Percentiles rank a stretch among this genome's conserved stretches.
phyloP scores from a whole-genome alignment of 805 yeast genomes.

The Suhomyces vadensis region DNA sequence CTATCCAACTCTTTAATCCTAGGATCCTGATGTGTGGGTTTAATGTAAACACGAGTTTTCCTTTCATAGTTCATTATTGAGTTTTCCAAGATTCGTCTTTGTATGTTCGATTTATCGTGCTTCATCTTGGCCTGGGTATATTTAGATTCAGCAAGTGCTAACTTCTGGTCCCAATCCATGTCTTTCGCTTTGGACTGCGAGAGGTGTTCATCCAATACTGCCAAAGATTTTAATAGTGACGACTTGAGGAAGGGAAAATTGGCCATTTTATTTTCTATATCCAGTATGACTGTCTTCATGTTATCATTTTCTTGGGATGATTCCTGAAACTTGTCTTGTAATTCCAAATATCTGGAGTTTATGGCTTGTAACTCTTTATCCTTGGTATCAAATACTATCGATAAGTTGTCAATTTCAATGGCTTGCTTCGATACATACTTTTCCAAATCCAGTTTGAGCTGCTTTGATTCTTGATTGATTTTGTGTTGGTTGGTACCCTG shows the following conservation, averaged over 20 bases:
- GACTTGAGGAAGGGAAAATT: conserved; percentile 18
- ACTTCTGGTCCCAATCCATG: conserved; percentile 16
- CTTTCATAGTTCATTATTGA: conserved; percentile 41
- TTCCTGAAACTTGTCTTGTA: conserved; percentile 6
- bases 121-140: conserved; percentile 18
- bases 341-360: conserved; percentile 8
- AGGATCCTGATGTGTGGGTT: background rate
- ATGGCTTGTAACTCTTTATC: conserved; percentile 21
- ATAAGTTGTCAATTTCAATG: conserved; percentile 25
- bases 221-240: conserved; percentile 21
- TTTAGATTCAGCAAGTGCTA: background rate
- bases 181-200: conserved; percentile 18
- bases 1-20: conserved; percentile 3
- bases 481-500: conserved; percentile 14
- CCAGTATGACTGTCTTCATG: conserved; percentile 9
- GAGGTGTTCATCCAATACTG: conserved; percentile 20
- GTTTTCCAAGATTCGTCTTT: conserved; percentile 49
- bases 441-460: conserved; percentile 19
- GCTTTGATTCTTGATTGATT: conserved; percentile 16
- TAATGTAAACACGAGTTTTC: conserved; percentile 26
- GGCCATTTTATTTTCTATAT: conserved; percentile 19
- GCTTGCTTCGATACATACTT: conserved; percentile 17
- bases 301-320: conserved; percentile 9
- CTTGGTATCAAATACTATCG: conserved; percentile 24
- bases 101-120: conserved; percentile 33